Evolutionary conservation across 495 filamentous ascomycete species (phyloP), one percentile per base, ranked within the genome.

Genomic region (Xylona heveae): DNA sequence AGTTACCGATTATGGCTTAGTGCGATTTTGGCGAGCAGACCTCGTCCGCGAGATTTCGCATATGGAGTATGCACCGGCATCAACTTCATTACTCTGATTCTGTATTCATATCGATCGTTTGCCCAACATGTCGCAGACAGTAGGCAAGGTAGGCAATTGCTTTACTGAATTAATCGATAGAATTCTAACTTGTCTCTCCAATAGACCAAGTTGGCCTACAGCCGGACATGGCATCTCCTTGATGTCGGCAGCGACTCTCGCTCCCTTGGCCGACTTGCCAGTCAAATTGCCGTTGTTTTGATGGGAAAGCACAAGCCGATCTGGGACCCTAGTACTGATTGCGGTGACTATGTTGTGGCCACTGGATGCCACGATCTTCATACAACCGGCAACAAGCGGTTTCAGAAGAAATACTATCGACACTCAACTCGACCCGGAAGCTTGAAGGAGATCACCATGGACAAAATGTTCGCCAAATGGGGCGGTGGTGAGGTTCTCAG

Each of bases 231-330:
- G 88, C 90, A 99, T 58, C 70, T 76, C 55, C 48, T 78, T 45
- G 70, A 76, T 62, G 64, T 94, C 60, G 57, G 78, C 59, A 36
- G 53, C 49, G 35, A 61, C 58, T 35, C 46, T 16, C 49, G 48
- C 4, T 62, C 78, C 13, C 74, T 95, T 18, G 88, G 88, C 34
- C 83, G 88, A 10, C 64, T 99, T 19, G 88, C 88, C 32, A 79
- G 78, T 28, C 74, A 73, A 35, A 95, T 99, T 53, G 85, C 88
- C 42, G 64, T 76, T 38, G 62, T 77, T 37, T 72, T 99, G 16
- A 95, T 95, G 88, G 88, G 88, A 54, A 99, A 99, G 64, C 74
- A 95, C 65, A 99, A 99, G 56, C 88, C 88, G 9, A 95, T 92
- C 58, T 97, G 72, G 57, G 79, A 95, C 52, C 90, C 81, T 13